A percentile compares a stretch with the other conserved stretches of the same genome.
phyloP scores from a whole-genome alignment of 169 alveolate genomes.

The Cryptosporidium muris region DNA sequence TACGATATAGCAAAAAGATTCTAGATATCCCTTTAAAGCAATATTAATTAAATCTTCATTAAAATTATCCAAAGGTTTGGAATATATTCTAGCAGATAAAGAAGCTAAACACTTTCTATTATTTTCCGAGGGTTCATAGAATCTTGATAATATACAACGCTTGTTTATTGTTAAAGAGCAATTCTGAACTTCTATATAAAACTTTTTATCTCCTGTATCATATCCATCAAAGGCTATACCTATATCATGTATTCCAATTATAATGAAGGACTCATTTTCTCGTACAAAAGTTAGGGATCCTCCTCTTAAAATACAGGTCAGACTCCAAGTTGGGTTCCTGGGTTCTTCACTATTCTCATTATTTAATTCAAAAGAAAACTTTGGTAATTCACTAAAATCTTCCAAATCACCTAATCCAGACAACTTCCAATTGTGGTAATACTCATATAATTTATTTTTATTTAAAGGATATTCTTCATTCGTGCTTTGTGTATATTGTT shows the following conservation, averaged over 20 bases:
- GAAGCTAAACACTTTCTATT: no score
- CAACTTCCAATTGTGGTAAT: slow-evolving; percentile 41
- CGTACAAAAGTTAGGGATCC: slow-evolving; percentile 47
- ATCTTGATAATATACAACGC: slow-evolving; percentile 52
- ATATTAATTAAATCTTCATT: slow-evolving; percentile 19
- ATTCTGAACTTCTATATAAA: slow-evolving; percentile 25
- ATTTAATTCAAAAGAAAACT: slow-evolving; percentile 14
- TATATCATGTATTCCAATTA: slow-evolving; percentile 43
- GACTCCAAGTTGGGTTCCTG: slow-evolving; percentile 5
- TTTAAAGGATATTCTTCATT: not conserved
- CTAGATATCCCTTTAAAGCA: slow-evolving; percentile 55
- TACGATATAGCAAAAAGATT: slow-evolving; percentile 49
- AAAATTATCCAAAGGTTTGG: not conserved
- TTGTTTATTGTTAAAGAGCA: slow-evolving; percentile 48
- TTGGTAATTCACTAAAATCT: slow-evolving; percentile 30
- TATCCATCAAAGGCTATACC: slow-evolving; percentile 35
- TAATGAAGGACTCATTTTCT: slow-evolving; percentile 37
- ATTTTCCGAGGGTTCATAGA: not conserved
- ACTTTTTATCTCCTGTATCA: slow-evolving; percentile 49
- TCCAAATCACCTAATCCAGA: slow-evolving; percentile 23
- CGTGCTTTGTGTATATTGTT: not conserved
- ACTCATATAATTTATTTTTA: not conserved
- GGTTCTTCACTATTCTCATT: not conserved
- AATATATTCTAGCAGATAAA: not conserved
- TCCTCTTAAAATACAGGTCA: slow-evolving; percentile 55